These are phyloP conservation scores for Phytophthora hibernalis DNA, from an alignment of 352 stramenopile species.

Conservation along the genomic window DNA sequence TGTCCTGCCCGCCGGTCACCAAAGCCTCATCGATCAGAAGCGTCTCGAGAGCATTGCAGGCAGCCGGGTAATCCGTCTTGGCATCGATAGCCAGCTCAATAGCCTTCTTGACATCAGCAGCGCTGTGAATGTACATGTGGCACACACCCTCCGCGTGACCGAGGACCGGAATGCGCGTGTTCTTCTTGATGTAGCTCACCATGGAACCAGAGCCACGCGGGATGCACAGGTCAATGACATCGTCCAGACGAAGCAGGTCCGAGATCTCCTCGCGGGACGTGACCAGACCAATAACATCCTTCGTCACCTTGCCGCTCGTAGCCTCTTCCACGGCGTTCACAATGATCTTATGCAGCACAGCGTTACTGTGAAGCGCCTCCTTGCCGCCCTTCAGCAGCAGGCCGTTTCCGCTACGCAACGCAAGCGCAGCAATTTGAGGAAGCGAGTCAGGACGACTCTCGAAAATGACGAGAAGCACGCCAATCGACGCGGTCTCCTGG, in stretches of 20 bases:
- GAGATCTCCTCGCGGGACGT: slow-evolving; percentile 94
- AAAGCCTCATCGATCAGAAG: slow-evolving; percentile 94
- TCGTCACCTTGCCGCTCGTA: slow-evolving; percentile 87
- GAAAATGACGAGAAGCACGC: slow-evolving; percentile 98
- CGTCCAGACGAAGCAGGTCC: slow-evolving; percentile 94
- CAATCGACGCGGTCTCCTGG: slow-evolving; percentile 96
- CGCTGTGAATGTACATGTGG: slow-evolving; percentile 97
- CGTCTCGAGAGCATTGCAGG: slow-evolving; percentile 98
- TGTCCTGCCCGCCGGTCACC: slow-evolving; percentile 75
- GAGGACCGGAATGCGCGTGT: slow-evolving; percentile 97
- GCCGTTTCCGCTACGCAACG: slow-evolving; percentile 96
- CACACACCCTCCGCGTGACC: slow-evolving; percentile 98
- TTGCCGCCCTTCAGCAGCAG: slow-evolving; percentile 98
- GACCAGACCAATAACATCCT: slow-evolving; percentile 95
- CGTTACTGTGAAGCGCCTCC: slow-evolving; percentile 93
- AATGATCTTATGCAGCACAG: slow-evolving; percentile 94
- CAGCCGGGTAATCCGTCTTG: slow-evolving; percentile 98
- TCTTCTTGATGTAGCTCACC: slow-evolving; percentile 97
- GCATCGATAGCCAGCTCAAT: slow-evolving; percentile 94
- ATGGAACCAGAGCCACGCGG: slow-evolving; percentile 95
- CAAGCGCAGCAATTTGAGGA: slow-evolving; percentile 96
- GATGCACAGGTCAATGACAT: slow-evolving; percentile 99
- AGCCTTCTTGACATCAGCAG: slow-evolving; percentile 88
- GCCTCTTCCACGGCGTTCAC: slow-evolving; percentile 92
- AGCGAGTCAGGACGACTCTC: slow-evolving; percentile 97